Evolutionary conservation across 164 flowering plant species (phyloP).

Genomic region (Nymphaea colorata): DNA sequence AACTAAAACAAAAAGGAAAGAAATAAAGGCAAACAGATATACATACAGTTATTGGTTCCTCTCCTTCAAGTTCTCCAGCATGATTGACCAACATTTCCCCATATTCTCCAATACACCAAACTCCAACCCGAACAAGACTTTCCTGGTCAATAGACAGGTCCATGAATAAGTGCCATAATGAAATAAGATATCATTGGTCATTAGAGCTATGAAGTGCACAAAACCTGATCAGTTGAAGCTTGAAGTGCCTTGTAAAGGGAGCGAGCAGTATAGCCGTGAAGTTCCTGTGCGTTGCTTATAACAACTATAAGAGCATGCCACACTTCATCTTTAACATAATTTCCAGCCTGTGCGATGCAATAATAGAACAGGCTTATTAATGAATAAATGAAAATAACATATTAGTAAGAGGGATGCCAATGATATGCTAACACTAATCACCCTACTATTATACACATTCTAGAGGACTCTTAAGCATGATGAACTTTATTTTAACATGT

Average conservation of each 20-base stretch:
- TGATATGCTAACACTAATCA: too few species aligned
- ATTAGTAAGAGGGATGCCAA: too few species aligned
- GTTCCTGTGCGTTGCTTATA: slow-evolving; percentile 85
- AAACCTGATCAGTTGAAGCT: slow-evolving; percentile 82
- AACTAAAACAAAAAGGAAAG: background rate
- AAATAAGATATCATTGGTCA: background rate
- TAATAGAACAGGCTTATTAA: too few species aligned
- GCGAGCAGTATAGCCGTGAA: slow-evolving; percentile 90
- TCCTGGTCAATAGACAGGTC: slow-evolving; percentile 36
- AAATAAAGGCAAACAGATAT: slow-evolving; percentile 5
- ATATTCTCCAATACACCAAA: slow-evolving; percentile 99
- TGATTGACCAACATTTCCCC: slow-evolving; percentile 83
- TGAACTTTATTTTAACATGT: background rate
- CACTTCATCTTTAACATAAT: slow-evolving; percentile 92
- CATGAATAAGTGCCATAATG: background rate
- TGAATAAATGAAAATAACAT: too few species aligned
- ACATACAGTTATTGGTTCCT: slow-evolving; percentile 88
- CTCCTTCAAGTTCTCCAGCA: slow-evolving; percentile 67
- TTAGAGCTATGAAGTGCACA: background rate
- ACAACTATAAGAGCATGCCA: slow-evolving; percentile 97
- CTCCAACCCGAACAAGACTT: slow-evolving; percentile 84
- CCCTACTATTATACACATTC: too few species aligned
- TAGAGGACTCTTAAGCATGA: too few species aligned
- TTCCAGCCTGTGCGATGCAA: slow-evolving; percentile 69
- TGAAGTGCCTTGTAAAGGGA: slow-evolving; percentile 76